A percentile compares a stretch with the other conserved stretches of the same genome.
Evolutionary conservation across 441 rosid species (phyloP).

Genomic region (Erodium trifolium): DNA sequence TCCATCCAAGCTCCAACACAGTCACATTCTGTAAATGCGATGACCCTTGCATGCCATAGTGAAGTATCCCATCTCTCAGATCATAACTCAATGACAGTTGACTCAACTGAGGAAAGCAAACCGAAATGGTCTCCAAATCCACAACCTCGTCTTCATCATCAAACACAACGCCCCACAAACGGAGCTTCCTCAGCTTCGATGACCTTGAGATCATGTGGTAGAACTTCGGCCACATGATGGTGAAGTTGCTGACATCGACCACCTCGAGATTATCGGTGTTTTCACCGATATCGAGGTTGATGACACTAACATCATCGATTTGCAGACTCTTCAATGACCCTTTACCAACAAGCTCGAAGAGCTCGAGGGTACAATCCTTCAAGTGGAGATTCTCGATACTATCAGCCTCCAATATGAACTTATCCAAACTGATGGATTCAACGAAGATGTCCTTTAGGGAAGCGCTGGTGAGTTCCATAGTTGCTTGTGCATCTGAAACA

Average conservation of each 20-base stretch:
- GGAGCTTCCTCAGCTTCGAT: slow-evolving; percentile 55
- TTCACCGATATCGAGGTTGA: slow-evolving; percentile 67
- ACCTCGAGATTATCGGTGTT: slow-evolving; percentile 53
- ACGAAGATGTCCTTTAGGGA: slow-evolving; percentile 50
- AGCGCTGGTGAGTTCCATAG: slow-evolving; percentile 51
- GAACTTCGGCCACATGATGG: slow-evolving; percentile 67
- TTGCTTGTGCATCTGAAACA: slow-evolving; percentile 60
- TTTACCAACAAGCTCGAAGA: slow-evolving; percentile 64
- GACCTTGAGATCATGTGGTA: slow-evolving; percentile 65
- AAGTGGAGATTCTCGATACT: slow-evolving; percentile 52
- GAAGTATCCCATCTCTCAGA: slow-evolving; percentile 32
- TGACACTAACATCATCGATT: slow-evolving; percentile 52
- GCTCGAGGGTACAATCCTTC: slow-evolving; percentile 59
- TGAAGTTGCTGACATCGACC: slow-evolving; percentile 62
- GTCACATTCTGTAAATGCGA: slow-evolving; percentile 44
- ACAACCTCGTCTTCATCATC: slow-evolving; percentile 58
- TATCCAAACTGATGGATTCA: slow-evolving; percentile 58
- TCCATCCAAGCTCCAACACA: slow-evolving; percentile 74
- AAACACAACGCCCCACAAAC: slow-evolving; percentile 57
- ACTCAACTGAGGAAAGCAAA: slow-evolving; percentile 49
- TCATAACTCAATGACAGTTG: slow-evolving; percentile 65
- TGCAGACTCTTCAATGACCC: slow-evolving; percentile 64
- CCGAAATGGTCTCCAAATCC: slow-evolving; percentile 63
- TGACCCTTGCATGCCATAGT: slow-evolving; percentile 52
- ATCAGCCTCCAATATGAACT: slow-evolving; percentile 66